Percentiles rank a stretch among this genome's conserved stretches.
phyloP scores from a whole-genome alignment of 140 eudicot species.

The Erigeron philadelphicus region DNA sequence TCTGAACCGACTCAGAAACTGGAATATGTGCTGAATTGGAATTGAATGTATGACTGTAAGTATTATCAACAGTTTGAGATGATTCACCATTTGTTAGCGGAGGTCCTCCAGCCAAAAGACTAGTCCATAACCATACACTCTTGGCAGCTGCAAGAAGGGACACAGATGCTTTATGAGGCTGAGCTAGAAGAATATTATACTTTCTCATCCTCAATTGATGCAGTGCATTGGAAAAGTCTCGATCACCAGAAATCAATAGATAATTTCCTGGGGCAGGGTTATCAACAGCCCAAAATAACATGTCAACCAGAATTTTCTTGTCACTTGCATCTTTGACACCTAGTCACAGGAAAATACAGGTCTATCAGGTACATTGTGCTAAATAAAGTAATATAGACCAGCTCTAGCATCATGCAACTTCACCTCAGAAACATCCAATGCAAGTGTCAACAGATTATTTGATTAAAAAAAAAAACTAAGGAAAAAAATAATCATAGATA shows the following conservation, averaged over 20 bases:
- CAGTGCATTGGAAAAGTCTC: slow-evolving; percentile 87
- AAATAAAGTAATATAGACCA: background rate
- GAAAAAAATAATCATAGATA: background rate
- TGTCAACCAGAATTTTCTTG: slow-evolving; percentile 87
- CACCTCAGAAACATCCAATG: background rate
- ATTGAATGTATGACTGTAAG: slow-evolving; percentile 26
- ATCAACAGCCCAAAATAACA: slow-evolving; percentile 97
- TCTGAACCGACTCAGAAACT: slow-evolving; percentile 42
- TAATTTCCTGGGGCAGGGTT: slow-evolving; percentile 87
- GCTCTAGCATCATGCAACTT: background rate
- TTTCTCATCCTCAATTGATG: slow-evolving; percentile 87
- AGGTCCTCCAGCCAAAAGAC: slow-evolving; percentile 73
- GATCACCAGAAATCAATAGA: slow-evolving; percentile 81
- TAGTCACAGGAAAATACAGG: slow-evolving; percentile 22
- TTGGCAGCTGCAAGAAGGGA: slow-evolving; percentile 80
- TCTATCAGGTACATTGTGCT: background rate
- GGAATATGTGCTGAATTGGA: slow-evolving; percentile 30
- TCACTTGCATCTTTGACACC: slow-evolving; percentile 94
- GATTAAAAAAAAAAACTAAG: background rate
- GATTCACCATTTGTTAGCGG: slow-evolving; percentile 51
- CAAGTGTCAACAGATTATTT: background rate
- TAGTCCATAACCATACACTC: slow-evolving; percentile 89
- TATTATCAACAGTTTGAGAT: slow-evolving; percentile 36
- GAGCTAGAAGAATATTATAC: slow-evolving; percentile 87
- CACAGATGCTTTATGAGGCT: slow-evolving; percentile 70